Conservation (phyloP, 2,329 filamentous ascomycete species). For the Cytospora schulzeri region DNA sequence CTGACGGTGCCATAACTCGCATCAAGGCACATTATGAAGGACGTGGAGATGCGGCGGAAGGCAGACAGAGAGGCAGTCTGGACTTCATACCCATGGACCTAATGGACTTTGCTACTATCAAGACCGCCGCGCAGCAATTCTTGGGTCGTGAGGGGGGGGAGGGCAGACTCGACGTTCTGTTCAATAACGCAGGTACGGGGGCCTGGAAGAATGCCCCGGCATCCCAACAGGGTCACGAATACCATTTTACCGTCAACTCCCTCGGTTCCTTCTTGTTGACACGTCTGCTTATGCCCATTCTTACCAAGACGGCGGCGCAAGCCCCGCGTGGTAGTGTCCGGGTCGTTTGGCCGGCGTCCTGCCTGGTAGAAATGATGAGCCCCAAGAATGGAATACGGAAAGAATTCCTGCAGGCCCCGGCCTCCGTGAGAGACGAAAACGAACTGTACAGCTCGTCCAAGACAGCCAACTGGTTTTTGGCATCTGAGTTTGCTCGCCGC, state of each 20-base stretch:
- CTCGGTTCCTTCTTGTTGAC: constrained; percentile 30
- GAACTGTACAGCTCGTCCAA: constrained; percentile 32
- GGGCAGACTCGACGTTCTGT: constrained; percentile 30
- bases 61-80: constrained; percentile 22
- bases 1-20: constrained; percentile 28
- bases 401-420: constrained; percentile 27
- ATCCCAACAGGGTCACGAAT: constrained; percentile 30
- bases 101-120: constrained; percentile 29
- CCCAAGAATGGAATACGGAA: constrained; percentile 27
- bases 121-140: constrained; percentile 27
- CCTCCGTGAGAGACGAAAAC: constrained; percentile 14
- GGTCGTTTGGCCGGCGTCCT: constrained; percentile 32
- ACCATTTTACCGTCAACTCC: constrained; percentile 31
- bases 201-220: constrained; percentile 26
- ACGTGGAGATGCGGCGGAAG: not conserved
- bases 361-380: constrained; percentile 30
- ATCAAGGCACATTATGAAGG: constrained; percentile 27
- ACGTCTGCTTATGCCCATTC: constrained; percentile 19
- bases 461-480: constrained; percentile 32
- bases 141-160: constrained; percentile 18
- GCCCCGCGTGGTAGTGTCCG: constrained; percentile 28
- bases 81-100: constrained; percentile 30
- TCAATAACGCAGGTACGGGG: constrained; percentile 33
- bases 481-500: constrained; percentile 31
- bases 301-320: not conserved